Percentiles rank a stretch among this genome's conserved stretches.
phyloP scores from a whole-genome alignment of 116 monocot genomes.

The Dioscorea cayenensis region DNA sequence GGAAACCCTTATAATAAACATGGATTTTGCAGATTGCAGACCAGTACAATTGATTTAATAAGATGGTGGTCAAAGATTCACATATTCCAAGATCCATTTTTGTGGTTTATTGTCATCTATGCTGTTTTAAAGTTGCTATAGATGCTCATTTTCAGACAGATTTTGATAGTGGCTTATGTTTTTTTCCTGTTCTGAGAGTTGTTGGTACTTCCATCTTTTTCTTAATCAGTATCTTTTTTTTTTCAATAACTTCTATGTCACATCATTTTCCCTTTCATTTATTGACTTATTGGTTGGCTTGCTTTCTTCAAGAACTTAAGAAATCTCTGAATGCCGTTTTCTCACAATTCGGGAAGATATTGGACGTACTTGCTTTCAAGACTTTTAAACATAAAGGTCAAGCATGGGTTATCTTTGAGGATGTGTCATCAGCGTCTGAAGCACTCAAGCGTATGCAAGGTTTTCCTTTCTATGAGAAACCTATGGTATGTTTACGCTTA shows the following conservation, averaged over 20 bases:
- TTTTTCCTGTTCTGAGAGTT: no score
- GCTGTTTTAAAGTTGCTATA: no score
- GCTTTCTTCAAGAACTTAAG: slow-evolving; percentile 60
- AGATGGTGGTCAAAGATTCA: no score
- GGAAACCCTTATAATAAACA: no score
- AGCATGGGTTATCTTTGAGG: slow-evolving; percentile 97
- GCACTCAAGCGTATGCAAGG: slow-evolving; percentile 92
- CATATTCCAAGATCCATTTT: no score
- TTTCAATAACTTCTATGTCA: background rate
- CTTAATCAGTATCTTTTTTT: background rate
- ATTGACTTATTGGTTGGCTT: background rate
- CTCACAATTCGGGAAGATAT: slow-evolving; percentile 93
- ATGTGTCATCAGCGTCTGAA: slow-evolving; percentile 73
- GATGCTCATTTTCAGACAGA: no score
- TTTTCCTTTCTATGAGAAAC: slow-evolving; percentile 94
- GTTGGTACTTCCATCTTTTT: no score
- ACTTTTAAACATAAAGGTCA: slow-evolving; percentile 95
- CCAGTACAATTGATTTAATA: no score
- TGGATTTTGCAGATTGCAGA: no score
- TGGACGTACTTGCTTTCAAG: slow-evolving; percentile 94
- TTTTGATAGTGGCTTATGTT: no score
- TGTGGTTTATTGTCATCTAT: no score
- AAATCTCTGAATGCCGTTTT: slow-evolving; percentile 90
- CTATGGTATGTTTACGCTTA: slow-evolving; percentile 58
- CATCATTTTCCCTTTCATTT: background rate